phyloP scores from a whole-genome alignment of 2,329 filamentous ascomycete genomes.

The Colletotrichum chrysophilum region DNA sequence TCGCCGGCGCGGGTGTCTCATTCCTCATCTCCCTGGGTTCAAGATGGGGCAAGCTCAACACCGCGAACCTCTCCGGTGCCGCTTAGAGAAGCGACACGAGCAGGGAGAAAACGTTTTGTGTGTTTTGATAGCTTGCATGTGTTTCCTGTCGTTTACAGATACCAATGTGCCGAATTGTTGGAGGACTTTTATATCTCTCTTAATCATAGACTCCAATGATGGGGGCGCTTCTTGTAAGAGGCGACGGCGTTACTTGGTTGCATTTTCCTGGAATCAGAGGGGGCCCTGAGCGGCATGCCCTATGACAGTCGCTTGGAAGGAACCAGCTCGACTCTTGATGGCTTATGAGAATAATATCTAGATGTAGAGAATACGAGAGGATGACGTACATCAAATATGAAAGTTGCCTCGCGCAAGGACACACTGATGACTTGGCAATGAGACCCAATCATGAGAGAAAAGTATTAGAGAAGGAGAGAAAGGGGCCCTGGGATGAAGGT shows the following conservation, averaged over 20 bases:
- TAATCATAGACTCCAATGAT: neutral
- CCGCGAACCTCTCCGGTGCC: slow-evolving; percentile 6
- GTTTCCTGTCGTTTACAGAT: neutral
- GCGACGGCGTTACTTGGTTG: neutral
- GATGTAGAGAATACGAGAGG: neutral
- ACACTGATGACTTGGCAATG: neutral
- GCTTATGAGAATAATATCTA: neutral
- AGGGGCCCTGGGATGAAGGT: accelerated
- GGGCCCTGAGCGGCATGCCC: neutral
- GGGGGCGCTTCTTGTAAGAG: neutral
- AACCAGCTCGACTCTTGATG: neutral
- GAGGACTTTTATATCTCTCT: neutral
- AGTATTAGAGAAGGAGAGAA: neutral
- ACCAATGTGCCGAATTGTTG: neutral
- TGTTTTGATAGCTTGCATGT: neutral
- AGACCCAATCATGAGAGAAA: no score
- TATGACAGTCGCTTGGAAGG: neutral
- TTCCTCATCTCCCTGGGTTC: slow-evolving; percentile 37
- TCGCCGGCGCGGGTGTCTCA: slow-evolving; percentile 50
- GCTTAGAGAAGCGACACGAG: neutral
- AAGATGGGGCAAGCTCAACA: slow-evolving; percentile 35
- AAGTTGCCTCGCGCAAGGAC: neutral
- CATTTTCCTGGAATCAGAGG: neutral
- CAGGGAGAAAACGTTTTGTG: neutral
- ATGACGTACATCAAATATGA: neutral